A percentile compares a stretch with the other conserved stretches of the same genome.
phyloP scores from a whole-genome alignment of 2,329 filamentous ascomycete species.

The Escovopsis sp. region DNA sequence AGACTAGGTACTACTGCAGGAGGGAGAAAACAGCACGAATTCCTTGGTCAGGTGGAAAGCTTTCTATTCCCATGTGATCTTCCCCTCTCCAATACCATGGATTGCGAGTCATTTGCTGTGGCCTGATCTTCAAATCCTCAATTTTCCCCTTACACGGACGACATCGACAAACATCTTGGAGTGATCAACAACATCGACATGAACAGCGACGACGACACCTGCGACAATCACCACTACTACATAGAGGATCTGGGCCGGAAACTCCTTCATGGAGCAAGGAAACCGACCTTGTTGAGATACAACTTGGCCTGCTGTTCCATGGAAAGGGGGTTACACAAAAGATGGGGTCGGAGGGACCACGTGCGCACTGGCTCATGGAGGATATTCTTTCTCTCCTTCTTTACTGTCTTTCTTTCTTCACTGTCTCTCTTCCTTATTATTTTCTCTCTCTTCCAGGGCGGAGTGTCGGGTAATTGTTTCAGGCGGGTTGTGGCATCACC shows the following conservation, averaged over 20 bases:
- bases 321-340: constrained; percentile 15
- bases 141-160: constrained; percentile 10
- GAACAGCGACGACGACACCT: no score
- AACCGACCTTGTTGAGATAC: constrained; percentile 27
- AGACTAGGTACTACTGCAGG: no score
- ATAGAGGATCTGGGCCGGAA: no score
- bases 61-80: constrained; percentile 12
- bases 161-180: constrained; percentile 17
- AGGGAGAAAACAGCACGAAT: constrained; percentile 6
- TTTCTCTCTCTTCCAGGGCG: constrained; percentile 14
- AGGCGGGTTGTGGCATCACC: constrained; percentile 20
- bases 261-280: no score
- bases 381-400: no score
- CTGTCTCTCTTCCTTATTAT: no score
- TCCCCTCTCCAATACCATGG: constrained; percentile 8
- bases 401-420: no score
- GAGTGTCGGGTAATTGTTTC: constrained; percentile 24
- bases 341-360: constrained; percentile 1
- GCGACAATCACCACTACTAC: no score
- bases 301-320: constrained; percentile 25
- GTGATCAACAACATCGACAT: no score
- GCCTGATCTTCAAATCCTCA: background rate
- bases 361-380: constrained; percentile 21
- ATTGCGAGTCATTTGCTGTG: constrained; percentile 11
- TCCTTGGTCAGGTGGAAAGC: constrained; percentile 13